Conservation (phyloP, 139 green algal genomes). For the Yamagishiella unicocca region DNA sequence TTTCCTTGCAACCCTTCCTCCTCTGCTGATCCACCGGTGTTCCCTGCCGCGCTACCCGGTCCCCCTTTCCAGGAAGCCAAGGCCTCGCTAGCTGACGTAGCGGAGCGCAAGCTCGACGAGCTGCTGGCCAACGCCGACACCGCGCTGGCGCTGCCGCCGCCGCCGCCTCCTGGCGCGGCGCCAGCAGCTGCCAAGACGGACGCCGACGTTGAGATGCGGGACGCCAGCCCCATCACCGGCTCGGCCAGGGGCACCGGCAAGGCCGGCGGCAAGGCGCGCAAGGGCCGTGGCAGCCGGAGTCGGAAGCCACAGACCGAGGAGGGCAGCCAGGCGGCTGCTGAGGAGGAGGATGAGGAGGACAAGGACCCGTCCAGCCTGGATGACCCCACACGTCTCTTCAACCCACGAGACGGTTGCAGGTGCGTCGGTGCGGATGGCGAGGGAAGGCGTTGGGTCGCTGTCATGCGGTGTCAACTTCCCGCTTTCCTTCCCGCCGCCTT, state of each 20-base stretch:
- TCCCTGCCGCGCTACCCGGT: no score
- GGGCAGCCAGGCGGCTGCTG: neutral
- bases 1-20: no score
- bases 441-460: neutral
- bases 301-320: neutral
- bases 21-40: no score
- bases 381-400: conserved; percentile 47
- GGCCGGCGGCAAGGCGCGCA: neutral
- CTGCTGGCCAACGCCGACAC: neutral
- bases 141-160: neutral
- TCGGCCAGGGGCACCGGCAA: conserved; percentile 3
- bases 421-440: neutral
- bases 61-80: neutral
- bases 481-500: neutral
- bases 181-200: neutral
- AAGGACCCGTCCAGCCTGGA: conserved; percentile 31
- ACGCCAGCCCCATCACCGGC: neutral
- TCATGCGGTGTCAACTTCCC: no score
- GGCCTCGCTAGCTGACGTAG: conserved; percentile 1
- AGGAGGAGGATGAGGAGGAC: conserved; percentile 42
- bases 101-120: conserved; percentile 30
- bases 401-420: conserved; percentile 41
- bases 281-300: neutral
- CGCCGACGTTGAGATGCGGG: conserved; percentile 13
- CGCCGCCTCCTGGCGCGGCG: neutral